Evolutionary conservation across 805 yeast genomes (phyloP).

Genomic region (Metschnikowia shivogae): DNA sequence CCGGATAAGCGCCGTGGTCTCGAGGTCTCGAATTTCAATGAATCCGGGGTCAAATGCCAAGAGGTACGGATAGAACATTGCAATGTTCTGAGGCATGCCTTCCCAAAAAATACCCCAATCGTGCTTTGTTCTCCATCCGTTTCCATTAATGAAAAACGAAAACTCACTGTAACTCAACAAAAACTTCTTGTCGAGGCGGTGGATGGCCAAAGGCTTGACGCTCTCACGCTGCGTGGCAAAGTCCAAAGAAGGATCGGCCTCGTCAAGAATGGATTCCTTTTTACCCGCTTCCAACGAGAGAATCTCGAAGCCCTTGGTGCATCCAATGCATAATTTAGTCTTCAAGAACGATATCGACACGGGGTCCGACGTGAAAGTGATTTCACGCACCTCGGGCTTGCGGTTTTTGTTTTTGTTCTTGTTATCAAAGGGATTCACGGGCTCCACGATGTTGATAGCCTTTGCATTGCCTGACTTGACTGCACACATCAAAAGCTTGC

Average conservation of each 20-base stretch:
- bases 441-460: constrained; percentile 82
- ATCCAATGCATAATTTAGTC: constrained; percentile 87
- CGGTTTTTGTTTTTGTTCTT: constrained; percentile 61
- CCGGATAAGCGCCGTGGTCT: constrained; percentile 76
- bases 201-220: constrained; percentile 86
- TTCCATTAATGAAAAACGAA: constrained; percentile 88
- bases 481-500: constrained; percentile 83
- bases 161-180: constrained; percentile 86
- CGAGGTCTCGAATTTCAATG: constrained; percentile 89
- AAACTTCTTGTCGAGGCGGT: constrained; percentile 84
- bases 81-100: constrained; percentile 88
- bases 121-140: constrained; percentile 94
- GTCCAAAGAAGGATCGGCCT: constrained; percentile 97
- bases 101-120: constrained; percentile 97
- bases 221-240: constrained; percentile 79
- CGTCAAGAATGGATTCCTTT: constrained; percentile 87
- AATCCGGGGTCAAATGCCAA: constrained; percentile 86
- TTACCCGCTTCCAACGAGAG: constrained; percentile 79
- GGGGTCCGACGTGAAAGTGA: constrained; percentile 82
- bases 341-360: constrained; percentile 87
- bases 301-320: constrained; percentile 94
- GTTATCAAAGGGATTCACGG: constrained; percentile 66
- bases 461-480: constrained; percentile 80
- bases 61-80: constrained; percentile 90
- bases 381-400: constrained; percentile 67